Evolutionary conservation across 768 basidiomycete genomes (phyloP), one percentile per base, ranked within the genome.

Genomic region (Rhodosporidiobolus odoratus): DNA sequence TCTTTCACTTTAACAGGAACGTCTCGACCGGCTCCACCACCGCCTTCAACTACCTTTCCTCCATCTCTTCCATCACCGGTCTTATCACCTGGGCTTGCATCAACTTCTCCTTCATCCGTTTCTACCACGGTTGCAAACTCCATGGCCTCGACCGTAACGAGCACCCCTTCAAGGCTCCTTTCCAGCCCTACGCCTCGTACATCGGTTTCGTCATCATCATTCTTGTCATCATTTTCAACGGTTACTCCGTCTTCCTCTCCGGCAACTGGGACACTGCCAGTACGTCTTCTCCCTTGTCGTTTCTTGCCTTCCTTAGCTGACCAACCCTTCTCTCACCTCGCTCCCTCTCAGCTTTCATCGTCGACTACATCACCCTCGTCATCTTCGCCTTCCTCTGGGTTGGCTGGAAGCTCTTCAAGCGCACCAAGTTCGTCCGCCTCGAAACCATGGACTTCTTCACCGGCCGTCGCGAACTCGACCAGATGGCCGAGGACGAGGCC

Each of bases 1-100:
- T 15, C 12, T n/a, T 27, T 15, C 25, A 52, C n/a, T n/a, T n/a
- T n/a, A 30, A n/a, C n/a, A n/a, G n/a, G n/a, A 65, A 65, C 64
- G 83, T n/a, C 80, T 79, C 35, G 23, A 88, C 81, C 58, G 66
- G 76, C 53, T 73, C 76, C 13, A 37, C 59, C 8, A 48, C 19
- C 8, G 69, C 69, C 16, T 71, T 71, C 69, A 63, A 66, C 65
- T 65, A 71, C 45, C 67, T 75, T 34, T 71, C 63, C 12, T 63
- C 45, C 52, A 50, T 62, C 10, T 52, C 48, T 0, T 58, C 63
- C 12, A 60, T 65, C 50, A 65, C 78, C 13, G 80, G 79, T 65
- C 68, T 92, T 27, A 83, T 90, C 82, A 88, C 89, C 5, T 92
- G 91, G 91, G 86, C 87, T 67, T 88, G 86, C 61, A 92, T 92